Evolutionary conservation across 108 stramenopile genomes (phyloP).

Genomic region (Cyclotella kingstonii): DNA sequence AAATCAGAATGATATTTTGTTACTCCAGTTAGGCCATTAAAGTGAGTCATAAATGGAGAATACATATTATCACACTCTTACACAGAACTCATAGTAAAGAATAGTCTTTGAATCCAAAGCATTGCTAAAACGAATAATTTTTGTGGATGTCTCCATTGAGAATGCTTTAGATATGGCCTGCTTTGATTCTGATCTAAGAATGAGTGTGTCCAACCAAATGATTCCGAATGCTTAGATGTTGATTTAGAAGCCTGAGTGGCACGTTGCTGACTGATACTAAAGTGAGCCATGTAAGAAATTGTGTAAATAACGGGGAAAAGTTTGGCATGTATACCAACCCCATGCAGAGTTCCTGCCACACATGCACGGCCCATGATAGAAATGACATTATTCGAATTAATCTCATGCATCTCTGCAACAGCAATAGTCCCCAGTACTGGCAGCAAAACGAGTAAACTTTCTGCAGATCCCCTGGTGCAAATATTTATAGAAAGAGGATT

Average conservation of each 20-base stretch:
- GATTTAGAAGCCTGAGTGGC: not conserved
- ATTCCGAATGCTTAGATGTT: not conserved
- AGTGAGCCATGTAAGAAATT: slow-evolving; percentile 67
- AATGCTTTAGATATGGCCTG: slow-evolving; percentile 4
- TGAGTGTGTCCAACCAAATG: slow-evolving; percentile 11
- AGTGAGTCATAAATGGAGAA: not conserved
- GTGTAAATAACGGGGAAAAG: slow-evolving; percentile 88
- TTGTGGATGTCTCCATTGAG: slow-evolving; percentile 42
- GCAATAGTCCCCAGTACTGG: slow-evolving; percentile 78
- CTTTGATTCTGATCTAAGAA: slow-evolving; percentile 19
- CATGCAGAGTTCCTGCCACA: slow-evolving; percentile 72
- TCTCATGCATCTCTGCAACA: slow-evolving; percentile 15
- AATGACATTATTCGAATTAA: not conserved
- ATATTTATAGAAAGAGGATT: slow-evolving; percentile 94
- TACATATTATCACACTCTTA: slow-evolving; percentile 1
- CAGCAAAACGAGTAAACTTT: slow-evolving; percentile 80
- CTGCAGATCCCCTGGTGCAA: slow-evolving; percentile 90
- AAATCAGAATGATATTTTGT: too few species aligned
- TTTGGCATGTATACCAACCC: slow-evolving; percentile 81
- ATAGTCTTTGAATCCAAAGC: slow-evolving; percentile 36
- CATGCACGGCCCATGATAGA: slow-evolving; percentile 36
- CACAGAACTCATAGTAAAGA: slow-evolving; percentile 41
- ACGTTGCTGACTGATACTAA: slow-evolving; percentile 38
- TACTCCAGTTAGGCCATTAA: not conserved
- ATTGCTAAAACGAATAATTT: slow-evolving; percentile 16